Base-by-base conservation (phyloP, 2,329 filamentous ascomycete species). In the Hymenoscyphus fructigenus region DNA sequence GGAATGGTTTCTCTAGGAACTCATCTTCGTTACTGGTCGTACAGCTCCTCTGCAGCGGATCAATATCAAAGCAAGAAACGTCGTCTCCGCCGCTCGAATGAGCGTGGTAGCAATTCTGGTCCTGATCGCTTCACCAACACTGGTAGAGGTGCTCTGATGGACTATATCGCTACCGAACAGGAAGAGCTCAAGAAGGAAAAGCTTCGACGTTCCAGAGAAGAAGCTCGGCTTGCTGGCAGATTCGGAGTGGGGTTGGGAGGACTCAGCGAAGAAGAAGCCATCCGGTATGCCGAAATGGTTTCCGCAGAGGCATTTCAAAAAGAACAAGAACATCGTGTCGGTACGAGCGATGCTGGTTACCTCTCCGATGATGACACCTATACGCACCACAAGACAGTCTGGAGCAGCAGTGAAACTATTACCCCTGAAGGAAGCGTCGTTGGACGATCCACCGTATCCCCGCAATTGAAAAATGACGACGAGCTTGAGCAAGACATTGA, bases 1-100 rank as follows among this genome's bases (percentile, higher is more conserved):
- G 95, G 95, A 5, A 87, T 97, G 66, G 88, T 97, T 0, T 90
- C 93, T 0, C 87, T 97, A 60, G 95, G 95, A 12, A 91, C 91
- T 0, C 91, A 94, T 73, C 79, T 99, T 20, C 90, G 92, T 14
- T 98, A 93, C 76, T 99, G 95, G 95, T 89, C 91, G 3, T 98
- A 96, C 75, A 96, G 91, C 76, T 94, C 93, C n/a, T 84, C 85
- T 28, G 84, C 84, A 10, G 89, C 89, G 0, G 88, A 90, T 72
- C 88, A 92, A 66, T 87, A 89, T 66, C 85, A 89, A 60, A 88
- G 88, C 63, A 91, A 86, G 67, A 97, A 96, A 78, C 90, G 93
- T n/a, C 88, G 88, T 9, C 79, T 89, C 15, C 89, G 92, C 44
- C 88, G 92, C 65, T 85, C 87, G 0, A 66, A 67, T 23, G 74